These are phyloP conservation scores for Pseudogymnoascus destructans DNA, from an alignment of 2,329 filamentous ascomycete genomes.

Conservation along the genomic window DNA sequence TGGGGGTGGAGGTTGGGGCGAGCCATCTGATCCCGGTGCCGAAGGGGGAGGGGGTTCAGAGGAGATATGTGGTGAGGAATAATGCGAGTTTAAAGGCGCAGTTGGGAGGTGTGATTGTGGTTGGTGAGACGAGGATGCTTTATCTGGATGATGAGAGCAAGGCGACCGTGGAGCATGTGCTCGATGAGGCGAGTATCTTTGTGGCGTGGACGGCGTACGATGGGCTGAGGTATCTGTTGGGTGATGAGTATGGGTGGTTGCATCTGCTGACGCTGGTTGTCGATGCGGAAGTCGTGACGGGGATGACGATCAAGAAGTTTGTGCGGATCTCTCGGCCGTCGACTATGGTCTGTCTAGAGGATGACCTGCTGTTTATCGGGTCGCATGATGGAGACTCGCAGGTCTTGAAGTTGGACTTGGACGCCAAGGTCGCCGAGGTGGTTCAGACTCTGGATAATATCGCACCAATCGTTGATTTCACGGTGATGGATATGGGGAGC, in stretches of 20 bases:
- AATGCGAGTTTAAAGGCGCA: constrained; percentile 38
- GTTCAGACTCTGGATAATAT: constrained; percentile 73
- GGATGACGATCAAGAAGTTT: constrained; percentile 57
- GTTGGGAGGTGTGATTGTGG: constrained; percentile 56
- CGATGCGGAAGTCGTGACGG: constrained; percentile 47
- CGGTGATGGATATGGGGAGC: constrained; percentile 91
- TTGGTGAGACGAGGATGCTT: constrained; percentile 68
- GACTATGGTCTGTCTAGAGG: constrained; percentile 63
- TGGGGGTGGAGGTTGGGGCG: constrained; percentile 42
- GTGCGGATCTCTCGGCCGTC: constrained; percentile 60
- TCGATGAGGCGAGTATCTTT: constrained; percentile 70
- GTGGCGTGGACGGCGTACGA: constrained; percentile 86
- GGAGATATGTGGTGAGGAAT: constrained; percentile 47
- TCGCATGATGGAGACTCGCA: constrained; percentile 92
- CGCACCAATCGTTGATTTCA: constrained; percentile 84
- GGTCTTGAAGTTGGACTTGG: constrained; percentile 51
- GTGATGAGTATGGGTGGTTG: constrained; percentile 78
- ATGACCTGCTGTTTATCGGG: constrained; percentile 66
- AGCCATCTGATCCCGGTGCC: constrained; percentile 51
- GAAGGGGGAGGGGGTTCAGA: constrained; percentile 40
- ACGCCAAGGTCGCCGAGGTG: constrained; percentile 34
- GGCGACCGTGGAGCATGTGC: constrained; percentile 46
- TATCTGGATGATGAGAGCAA: constrained; percentile 74
- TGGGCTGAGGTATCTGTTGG: constrained; percentile 69
- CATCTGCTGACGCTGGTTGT: constrained; percentile 73